Percentiles rank a stretch among this genome's conserved stretches.
Conservation (phyloP, 2,329 filamentous ascomycete species). For the Ascochyta pisi region DNA sequence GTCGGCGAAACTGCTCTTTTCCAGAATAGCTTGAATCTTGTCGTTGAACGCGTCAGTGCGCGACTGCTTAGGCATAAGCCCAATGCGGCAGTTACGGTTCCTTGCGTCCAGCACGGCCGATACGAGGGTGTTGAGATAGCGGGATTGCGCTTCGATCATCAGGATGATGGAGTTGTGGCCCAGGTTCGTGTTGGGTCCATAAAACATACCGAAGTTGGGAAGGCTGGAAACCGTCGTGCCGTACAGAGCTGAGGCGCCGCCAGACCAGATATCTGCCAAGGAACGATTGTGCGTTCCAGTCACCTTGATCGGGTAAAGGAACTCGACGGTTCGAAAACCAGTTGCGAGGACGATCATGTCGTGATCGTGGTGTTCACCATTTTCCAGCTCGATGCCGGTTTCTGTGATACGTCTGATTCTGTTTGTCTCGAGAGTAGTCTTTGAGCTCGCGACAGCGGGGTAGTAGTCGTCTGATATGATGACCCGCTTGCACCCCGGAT, state of each 20-base stretch:
- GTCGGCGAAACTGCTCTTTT: constrained; percentile 59
- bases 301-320: constrained; percentile 64
- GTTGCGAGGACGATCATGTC: constrained; percentile 66
- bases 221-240: constrained; percentile 60
- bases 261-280: constrained; percentile 61
- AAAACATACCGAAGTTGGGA: constrained; percentile 65
- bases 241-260: constrained; percentile 59
- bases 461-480: constrained; percentile 65
- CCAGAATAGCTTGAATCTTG: constrained; percentile 54
- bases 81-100: constrained; percentile 49
- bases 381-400: constrained; percentile 56
- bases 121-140: constrained; percentile 62
- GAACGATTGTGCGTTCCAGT: constrained; percentile 53
- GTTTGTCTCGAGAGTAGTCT: constrained; percentile 61
- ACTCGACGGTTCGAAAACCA: constrained; percentile 65
- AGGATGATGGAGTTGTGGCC: constrained; percentile 65
- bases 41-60: constrained; percentile 56
- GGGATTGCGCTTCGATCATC: constrained; percentile 67
- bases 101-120: constrained; percentile 57
- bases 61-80: constrained; percentile 53
- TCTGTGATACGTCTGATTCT: constrained; percentile 56
- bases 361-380: constrained; percentile 54
- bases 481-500: constrained; percentile 62
- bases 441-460: constrained; percentile 54
- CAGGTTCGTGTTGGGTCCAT: constrained; percentile 63